A percentile compares a stretch with the other conserved stretches of the same genome.
Evolutionary conservation across 2,329 filamentous ascomycete genomes (phyloP).

Genomic region (Drechslera avenae): DNA sequence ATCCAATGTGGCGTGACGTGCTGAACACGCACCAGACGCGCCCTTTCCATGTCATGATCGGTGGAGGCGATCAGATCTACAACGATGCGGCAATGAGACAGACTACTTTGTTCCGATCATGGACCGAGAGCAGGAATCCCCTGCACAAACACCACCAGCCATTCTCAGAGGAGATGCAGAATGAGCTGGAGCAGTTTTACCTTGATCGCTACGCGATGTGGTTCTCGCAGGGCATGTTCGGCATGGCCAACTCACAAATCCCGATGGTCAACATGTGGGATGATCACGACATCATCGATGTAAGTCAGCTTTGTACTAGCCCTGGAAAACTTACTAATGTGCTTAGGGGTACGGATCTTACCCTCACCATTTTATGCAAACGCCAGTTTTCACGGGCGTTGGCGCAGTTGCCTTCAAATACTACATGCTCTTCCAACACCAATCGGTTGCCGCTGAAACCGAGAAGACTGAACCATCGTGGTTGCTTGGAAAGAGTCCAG

Average conservation of each 20-base stretch:
- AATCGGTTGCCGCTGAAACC: conserved; percentile 81
- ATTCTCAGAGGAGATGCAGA: conserved; percentile 81
- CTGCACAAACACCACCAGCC: conserved; percentile 77
- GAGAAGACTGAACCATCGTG: conserved; percentile 87
- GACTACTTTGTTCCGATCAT: conserved; percentile 77
- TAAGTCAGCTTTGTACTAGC: conserved; percentile 60
- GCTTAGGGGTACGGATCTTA: conserved; percentile 86
- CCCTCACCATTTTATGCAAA: conserved; percentile 86
- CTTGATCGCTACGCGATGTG: conserved; percentile 87
- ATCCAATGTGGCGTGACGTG: conserved; percentile 96
- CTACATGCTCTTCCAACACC: conserved; percentile 98
- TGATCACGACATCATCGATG: conserved; percentile 71
- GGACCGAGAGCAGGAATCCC: conserved; percentile 81
- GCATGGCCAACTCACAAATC: conserved; percentile 91
- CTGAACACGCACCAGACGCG: conserved; percentile 88
- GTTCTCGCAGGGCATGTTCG: conserved; percentile 95
- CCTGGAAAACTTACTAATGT: conserved; percentile 17
- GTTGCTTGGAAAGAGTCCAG: conserved; percentile 78
- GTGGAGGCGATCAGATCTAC: conserved; percentile 95
- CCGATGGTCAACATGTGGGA: conserved; percentile 99
- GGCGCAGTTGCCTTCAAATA: conserved; percentile 97
- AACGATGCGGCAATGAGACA: conserved; percentile 83
- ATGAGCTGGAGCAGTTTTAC: conserved; percentile 87
- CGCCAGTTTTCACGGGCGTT: conserved; percentile 85
- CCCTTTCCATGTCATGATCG: conserved; percentile 98